Evolutionary conservation across 495 filamentous ascomycete genomes (phyloP), one percentile per base, ranked within the genome.

Genomic region (Amphirosellinia nigrospora): DNA sequence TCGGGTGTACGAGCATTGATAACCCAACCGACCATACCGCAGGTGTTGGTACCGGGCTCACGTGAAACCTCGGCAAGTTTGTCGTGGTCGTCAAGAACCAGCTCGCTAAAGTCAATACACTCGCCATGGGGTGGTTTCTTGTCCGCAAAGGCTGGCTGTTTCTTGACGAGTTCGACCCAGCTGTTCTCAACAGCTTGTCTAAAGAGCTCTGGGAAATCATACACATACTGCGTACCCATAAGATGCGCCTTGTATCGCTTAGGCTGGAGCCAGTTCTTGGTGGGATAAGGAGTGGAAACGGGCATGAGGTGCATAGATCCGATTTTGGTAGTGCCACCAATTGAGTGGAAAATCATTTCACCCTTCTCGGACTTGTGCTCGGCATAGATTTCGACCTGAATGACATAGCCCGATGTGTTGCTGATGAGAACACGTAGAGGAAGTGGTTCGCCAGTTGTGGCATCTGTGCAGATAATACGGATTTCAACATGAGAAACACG

Each of bases 171-270:
- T 78, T 89, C 89, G 73, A 84, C 83, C 96, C 96, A 99, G 85
- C 89, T 93, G 84, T 97, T 98, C 83, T 98, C 94, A 82, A 97
- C 92, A 48, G 96, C 95, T 81, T 98, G 96, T 77, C 96, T 88
- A 92, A 99, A 99, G 39, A 99, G 90, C 85, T 99, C 96, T 9
- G 96, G 96, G 92, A 99, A 99, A 84, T 99, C 96, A 79, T 99
- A 99, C 69, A 97, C 96, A 73, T 97, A 99, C 79, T 99, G 96
- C 21, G 96, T 99, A 73, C 96, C 96, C 94, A 98, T 98, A 65
- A 99, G 79, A 81, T 99, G 96, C 61, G 96, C 96, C 89, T 96
- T 98, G 90, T 98, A 98, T 68, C 96, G 89, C 89, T 98, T 99
- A 70, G 96, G 96, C 83, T 99, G 96, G 71, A 98, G 86, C 91